phyloP scores from a whole-genome alignment of 179 eudicot species.

The Pouteria campechiana region DNA sequence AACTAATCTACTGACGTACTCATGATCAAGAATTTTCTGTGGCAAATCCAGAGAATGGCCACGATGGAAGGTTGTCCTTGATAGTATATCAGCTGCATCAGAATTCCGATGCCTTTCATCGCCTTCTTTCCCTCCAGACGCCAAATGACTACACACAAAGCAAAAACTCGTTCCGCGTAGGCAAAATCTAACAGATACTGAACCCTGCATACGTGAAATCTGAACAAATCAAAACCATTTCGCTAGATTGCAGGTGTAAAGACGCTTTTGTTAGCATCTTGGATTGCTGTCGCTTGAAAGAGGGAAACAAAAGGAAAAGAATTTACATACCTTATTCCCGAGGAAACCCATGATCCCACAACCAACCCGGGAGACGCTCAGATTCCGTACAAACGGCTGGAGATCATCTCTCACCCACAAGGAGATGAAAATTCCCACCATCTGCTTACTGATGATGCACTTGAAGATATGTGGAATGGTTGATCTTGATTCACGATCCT shows the following conservation, averaged over 20 bases:
- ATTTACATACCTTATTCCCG: slow-evolving; percentile 53
- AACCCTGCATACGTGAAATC: slow-evolving; percentile 28
- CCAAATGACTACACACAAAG: slow-evolving; percentile 37
- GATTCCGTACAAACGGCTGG: slow-evolving; percentile 34
- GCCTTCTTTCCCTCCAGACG: slow-evolving; percentile 32
- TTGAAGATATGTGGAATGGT: slow-evolving; percentile 4
- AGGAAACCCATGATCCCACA: slow-evolving; percentile 46
- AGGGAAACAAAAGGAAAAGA: too few relatives aligned
- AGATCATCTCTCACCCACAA: slow-evolving; percentile 40
- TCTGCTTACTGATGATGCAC: slow-evolving; percentile 34
- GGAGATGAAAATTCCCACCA: slow-evolving; percentile 40
- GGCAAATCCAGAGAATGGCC: slow-evolving; percentile 25
- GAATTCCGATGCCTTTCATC: slow-evolving; percentile 24
- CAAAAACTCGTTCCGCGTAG: slow-evolving; percentile 39
- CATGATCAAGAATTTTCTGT: slow-evolving; percentile 22
- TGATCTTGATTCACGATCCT: background rate
- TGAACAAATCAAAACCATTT: too few relatives aligned
- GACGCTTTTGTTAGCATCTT: too few relatives aligned
- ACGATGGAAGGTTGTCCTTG: slow-evolving; percentile 20
- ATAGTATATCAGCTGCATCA: slow-evolving; percentile 17
- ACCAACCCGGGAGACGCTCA: slow-evolving; percentile 39
- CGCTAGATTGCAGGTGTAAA: too few relatives aligned
- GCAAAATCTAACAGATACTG: slow-evolving; percentile 27
- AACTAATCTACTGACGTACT: slow-evolving; percentile 23
- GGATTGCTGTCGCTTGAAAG: too few relatives aligned